These are phyloP conservation scores for Millerago galiae DNA, from an alignment of 805 yeast species.

Conservation along the genomic window DNA sequence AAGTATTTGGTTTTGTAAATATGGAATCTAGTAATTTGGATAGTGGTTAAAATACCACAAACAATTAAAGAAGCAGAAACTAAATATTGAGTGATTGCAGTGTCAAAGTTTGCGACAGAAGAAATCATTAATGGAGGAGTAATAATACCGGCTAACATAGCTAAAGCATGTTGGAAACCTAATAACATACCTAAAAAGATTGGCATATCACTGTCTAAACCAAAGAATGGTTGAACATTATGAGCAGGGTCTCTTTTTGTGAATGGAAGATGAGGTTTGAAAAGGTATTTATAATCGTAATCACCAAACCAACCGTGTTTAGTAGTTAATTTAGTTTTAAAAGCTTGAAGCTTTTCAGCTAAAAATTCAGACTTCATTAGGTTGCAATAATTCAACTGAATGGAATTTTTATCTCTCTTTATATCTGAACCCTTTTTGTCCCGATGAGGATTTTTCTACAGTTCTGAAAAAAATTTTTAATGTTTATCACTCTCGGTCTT, in stretches of 20 bases:
- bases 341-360: background rate
- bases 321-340: conserved; percentile 48
- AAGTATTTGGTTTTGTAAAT: conserved; percentile 67
- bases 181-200: conserved; percentile 66
- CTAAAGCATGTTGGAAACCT: conserved; percentile 81
- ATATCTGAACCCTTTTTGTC: background rate
- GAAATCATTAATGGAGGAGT: conserved; percentile 78
- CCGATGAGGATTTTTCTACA: too few species aligned
- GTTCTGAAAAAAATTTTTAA: too few species aligned
- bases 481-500: too few species aligned
- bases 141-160: conserved; percentile 90
- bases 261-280: conserved; percentile 79
- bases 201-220: conserved; percentile 76
- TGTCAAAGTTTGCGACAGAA: conserved; percentile 49
- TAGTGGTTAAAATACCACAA: conserved; percentile 60
- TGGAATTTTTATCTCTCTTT: background rate
- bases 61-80: conserved; percentile 69
- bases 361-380: background rate
- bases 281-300: conserved; percentile 73
- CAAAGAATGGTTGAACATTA: conserved; percentile 75
- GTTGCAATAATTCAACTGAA: background rate
- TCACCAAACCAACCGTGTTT: conserved; percentile 82
- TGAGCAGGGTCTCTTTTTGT: conserved; percentile 30
- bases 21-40: conserved; percentile 80
- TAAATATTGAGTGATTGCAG: conserved; percentile 47